Base-by-base conservation (phyloP, 1,284 basidiomycete genomes). In the Wallemia mellicola region DNA sequence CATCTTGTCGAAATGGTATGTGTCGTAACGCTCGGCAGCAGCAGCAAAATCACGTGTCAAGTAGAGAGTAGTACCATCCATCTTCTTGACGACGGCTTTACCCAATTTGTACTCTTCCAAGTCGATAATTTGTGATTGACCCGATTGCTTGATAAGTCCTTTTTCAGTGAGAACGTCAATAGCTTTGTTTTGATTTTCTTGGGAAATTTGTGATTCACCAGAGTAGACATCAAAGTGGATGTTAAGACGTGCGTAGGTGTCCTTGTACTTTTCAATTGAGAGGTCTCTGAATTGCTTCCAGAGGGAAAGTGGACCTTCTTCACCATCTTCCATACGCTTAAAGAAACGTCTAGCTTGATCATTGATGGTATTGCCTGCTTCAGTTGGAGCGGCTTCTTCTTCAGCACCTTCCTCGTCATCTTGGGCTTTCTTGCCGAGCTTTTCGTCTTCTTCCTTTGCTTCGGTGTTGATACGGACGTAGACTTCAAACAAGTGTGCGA, bases 1-100 rank as follows among this genome's bases (percentile, higher is more conserved):
- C 85, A 95, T 92, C 75, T 95, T 95, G 78, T 98, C 89, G 65
- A 95, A 94, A 61, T 83, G 78, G 76, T 88, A 88, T 68, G 84
- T 81, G 64, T 86, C 81, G 73, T 82, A 88, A 64, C 92, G 84
- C 73, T 96, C 85, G 65, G 84, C 82, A 0, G 91, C 89, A 56
- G 82, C 92, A 56, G 82, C 92, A 63, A 98, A 87, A 71, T 99
- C 92, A 63, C 92, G 86, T n/a, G 91, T 95, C 63, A 98, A 80
- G 73, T 99, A 99, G 65, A 96, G 91, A 0, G 86, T 86, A 3
- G 92, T 95, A 25, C 92, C 92, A 67, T 98, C 92, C 66, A 81
- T 81, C 75, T 96, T 95, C 66, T 84, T 75, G 61, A 98, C 76
- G 61, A 98, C 84, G 7, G 88, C 83, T 68, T 83, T 86, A 57